Base-by-base conservation (phyloP, 1,284 basidiomycete genomes). In the Trichosporon asahii region DNA sequence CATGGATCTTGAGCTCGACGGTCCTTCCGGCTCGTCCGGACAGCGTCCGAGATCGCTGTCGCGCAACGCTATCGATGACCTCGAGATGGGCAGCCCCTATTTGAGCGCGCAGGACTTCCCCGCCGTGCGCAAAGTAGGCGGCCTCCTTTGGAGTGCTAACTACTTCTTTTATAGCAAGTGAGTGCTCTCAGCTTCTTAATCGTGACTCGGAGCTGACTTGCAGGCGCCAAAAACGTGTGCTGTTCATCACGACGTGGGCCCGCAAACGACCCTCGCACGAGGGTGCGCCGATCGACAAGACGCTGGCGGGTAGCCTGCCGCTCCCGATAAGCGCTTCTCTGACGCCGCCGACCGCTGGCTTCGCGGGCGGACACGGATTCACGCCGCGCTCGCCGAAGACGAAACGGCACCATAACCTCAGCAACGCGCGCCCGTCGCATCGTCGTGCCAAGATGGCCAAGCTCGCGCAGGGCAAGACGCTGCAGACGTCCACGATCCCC, bases 101-200 rank as follows among this genome's bases (percentile, higher is more conserved):
- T 57, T 71, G 23, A 68, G 65, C 14, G 44, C 68, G 0, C 68
- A 67, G 23, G 71, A 70, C 27, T 88, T 88, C 14, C 87, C 84
- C 21, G 82, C 83, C 69, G 83, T 87, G 66, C 88, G 89, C 67
- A 75, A 74, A 44, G 74, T 75, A 15, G 94, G 94, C n/a, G 91
- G 94, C 4, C 86, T 98, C 70, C 86, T 98, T 6, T 98, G 95
- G 96, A 94, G 93, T 40, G 95, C 93, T 15, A 94, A 98, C 81
- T 97, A 94, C 89, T 98, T 99, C 86, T 97, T 99, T 86, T 87
- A 95, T 80, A 97, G 95, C 86, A 88, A 91, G 80, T 96, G 94
- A 77, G 84, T 85, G 29, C 7, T 0, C n/a, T 3, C 25, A 18
- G 15, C 3, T 60, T 44, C 11, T 2, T n/a, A 6, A 7, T 37